Evolutionary conservation across 768 basidiomycete species (phyloP), one percentile per base, ranked within the genome.

Genomic region (Rhizopogon roseolus): DNA sequence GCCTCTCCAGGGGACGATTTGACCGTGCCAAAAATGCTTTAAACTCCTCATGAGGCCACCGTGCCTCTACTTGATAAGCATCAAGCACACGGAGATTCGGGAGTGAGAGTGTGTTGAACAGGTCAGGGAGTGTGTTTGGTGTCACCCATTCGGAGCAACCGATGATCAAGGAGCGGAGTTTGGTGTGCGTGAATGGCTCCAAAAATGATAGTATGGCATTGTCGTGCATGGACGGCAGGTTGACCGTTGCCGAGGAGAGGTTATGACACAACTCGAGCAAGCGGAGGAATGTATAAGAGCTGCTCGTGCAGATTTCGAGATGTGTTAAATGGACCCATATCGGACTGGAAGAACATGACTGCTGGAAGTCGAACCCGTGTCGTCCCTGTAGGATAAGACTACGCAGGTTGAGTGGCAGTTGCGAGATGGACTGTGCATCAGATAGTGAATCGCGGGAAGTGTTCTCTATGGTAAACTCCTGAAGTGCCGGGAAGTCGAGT

Each of bases 261-360:
- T 53, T 38, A 5, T 60, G 62, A 28, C 63, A 65, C 41, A 59
- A 53, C 3, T 49, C 29, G 27, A 63, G 63, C 25, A 63, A 53
- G 3, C 32, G 44, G 2, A 60, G 27, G 41, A 60, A 32, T 16
- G 49, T 16, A 10, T 49, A 25, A 2, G 43, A 36, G 29, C 45
- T 41, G 29, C 2, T 32, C 8, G 10, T 8, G 39, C 48, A 48
- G n/a, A 62, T 43, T 11, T 43, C 40, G 16, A 62, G 34, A 2
- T 43, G 53, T 2, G 63, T 59, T 14, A 63, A 62, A 27, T 64
- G 36, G 37, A 50, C 43, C 62, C 62, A 63, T 1, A 54, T 54
- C 1, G 60, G 63, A 45, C 59, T 52, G 42, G 64, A 54, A 3
- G n/a, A 22, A 2, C 50, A 41, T 37, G 64, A 2, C 27, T 50